These are phyloP conservation scores for Clavariopsis aquatica DNA, from an alignment of 495 filamentous ascomycete species.

Conservation along the genomic window DNA sequence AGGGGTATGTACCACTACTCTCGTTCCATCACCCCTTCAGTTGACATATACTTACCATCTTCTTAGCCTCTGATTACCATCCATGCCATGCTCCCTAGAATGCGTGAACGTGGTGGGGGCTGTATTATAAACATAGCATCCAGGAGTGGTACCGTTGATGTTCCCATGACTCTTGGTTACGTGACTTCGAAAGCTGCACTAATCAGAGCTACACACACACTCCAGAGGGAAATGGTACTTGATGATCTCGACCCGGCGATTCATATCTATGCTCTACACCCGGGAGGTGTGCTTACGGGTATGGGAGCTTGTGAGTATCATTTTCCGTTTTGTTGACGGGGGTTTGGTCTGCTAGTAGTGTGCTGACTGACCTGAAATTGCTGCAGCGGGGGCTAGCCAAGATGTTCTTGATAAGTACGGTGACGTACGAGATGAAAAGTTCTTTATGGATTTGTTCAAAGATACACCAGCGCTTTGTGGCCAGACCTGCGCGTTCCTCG, in stretches of 20 bases:
- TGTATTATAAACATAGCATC: constrained; percentile 33
- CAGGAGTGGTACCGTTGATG: constrained; percentile 25
- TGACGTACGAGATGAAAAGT: constrained; percentile 20
- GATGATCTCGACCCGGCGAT: constrained; percentile 22
- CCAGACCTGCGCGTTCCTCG: constrained; percentile 28
- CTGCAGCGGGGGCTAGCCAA: constrained; percentile 7
- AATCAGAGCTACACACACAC: constrained; percentile 22
- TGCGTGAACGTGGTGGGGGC: constrained; percentile 17
- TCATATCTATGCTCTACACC: constrained; percentile 24
- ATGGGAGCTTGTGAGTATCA: constrained; percentile 16
- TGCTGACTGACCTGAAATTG: not conserved
- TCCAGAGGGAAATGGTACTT: constrained; percentile 22
- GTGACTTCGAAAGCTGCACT: constrained; percentile 25
- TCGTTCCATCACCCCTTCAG: not conserved
- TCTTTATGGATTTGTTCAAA: constrained; percentile 27
- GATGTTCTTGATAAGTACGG: constrained; percentile 26
- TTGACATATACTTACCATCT: not conserved
- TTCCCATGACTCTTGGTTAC: constrained; percentile 30
- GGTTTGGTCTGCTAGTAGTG: no score
- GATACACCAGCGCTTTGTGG: constrained; percentile 21
- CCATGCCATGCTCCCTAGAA: constrained; percentile 17
- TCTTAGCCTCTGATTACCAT: constrained; percentile 16
- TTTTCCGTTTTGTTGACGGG: not conserved
- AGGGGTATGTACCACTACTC: constrained; percentile 12
- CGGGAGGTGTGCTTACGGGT: constrained; percentile 24